phyloP scores from a whole-genome alignment of 192 early-diverging fungal genomes.

The Linnemannia zychae region DNA sequence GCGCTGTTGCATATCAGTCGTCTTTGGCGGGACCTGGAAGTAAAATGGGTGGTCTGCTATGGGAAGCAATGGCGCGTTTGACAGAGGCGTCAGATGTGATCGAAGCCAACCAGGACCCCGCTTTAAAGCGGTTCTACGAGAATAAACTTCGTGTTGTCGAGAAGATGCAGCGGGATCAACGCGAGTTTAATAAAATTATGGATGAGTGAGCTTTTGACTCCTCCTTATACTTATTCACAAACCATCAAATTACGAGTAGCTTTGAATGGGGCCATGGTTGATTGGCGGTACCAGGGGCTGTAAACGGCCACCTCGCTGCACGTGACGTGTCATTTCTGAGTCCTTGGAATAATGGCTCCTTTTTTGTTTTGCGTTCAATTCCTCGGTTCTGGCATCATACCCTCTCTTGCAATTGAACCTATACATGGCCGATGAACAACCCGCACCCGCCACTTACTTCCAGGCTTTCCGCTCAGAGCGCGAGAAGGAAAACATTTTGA shows the following conservation, averaged over 20 bases:
- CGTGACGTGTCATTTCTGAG: too few species aligned
- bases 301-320: too few species aligned
- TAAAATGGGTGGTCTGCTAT: conserved; percentile 50
- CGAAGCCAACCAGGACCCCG: conserved; percentile 52
- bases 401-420: background rate
- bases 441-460: background rate
- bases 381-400: too few species aligned
- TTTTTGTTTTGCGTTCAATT: too few species aligned
- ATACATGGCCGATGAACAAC: background rate
- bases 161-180: conserved; percentile 72
- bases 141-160: conserved; percentile 68
- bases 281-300: too few species aligned
- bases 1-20: conserved; percentile 64
- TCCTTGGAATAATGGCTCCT: too few species aligned
- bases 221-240: background rate
- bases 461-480: conserved; percentile 16
- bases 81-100: conserved; percentile 61
- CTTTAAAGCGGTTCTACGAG: conserved; percentile 58
- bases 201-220: background rate
- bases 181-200: conserved; percentile 68
- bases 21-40: conserved; percentile 15
- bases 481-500: background rate
- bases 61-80: conserved; percentile 70
- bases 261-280: too few species aligned
- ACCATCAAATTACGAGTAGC: too few species aligned